A percentile compares a stretch with the other conserved stretches of the same genome.
Conservation (phyloP, 306 rosid genomes). For the Malus fusca region DNA sequence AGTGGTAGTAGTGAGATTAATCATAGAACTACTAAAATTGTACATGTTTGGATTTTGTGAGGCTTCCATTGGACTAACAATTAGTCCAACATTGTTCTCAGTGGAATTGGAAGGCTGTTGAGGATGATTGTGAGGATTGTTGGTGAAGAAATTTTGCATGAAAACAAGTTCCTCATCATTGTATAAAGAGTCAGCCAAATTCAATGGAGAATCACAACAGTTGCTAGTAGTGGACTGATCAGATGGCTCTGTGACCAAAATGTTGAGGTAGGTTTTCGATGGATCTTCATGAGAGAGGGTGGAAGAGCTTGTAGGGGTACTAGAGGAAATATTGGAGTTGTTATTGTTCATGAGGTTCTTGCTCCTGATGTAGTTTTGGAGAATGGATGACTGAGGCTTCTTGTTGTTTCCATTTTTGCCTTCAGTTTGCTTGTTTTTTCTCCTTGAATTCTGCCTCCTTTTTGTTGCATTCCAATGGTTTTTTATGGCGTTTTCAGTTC, state of each 20-base stretch:
- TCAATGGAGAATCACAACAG: conserved; percentile 12
- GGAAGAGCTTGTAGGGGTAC: not conserved
- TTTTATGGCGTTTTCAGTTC: conserved; percentile 83
- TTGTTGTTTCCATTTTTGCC: conserved; percentile 6
- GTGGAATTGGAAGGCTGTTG: not conserved
- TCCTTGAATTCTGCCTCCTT: conserved; percentile 70
- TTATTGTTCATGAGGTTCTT: conserved; percentile 1
- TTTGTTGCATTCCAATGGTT: conserved; percentile 96
- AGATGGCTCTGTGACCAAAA: conserved; percentile 20
- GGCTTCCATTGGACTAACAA: not conserved
- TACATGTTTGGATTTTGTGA: conserved; percentile 2
- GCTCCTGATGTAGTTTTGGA: conserved; percentile 63
- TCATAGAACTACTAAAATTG: too few relatives aligned
- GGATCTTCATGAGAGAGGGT: conserved; percentile 5
- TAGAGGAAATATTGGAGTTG: not conserved
- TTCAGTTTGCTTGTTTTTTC: conserved; percentile 50
- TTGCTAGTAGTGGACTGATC: conserved; percentile 13
- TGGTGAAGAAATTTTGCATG: conserved; percentile 47
- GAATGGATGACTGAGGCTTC: conserved; percentile 34
- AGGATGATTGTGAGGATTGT: not conserved
- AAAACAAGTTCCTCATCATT: conserved; percentile 57
- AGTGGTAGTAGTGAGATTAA: not conserved
- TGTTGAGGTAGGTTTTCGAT: not conserved
- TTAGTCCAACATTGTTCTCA: not conserved
- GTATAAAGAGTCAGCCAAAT: not conserved